These are phyloP conservation scores for Acacia concinna DNA, from an alignment of 331 rosid species.

Conservation along the genomic window DNA sequence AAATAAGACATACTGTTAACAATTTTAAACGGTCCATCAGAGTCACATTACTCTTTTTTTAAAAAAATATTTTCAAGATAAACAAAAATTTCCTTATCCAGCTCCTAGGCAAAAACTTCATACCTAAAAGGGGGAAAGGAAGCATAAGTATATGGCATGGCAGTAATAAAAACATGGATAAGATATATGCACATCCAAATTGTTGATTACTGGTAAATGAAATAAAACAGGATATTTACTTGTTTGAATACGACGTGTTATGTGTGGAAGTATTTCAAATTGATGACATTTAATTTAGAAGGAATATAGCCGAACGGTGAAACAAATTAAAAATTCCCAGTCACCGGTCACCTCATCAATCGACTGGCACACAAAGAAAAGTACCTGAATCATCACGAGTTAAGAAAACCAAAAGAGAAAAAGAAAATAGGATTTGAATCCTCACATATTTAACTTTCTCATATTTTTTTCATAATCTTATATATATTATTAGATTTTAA, in stretches of 20 bases:
- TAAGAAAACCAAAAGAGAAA: not conserved
- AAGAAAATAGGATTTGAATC: no score
- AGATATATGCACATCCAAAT: not conserved
- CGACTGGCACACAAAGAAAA: not conserved
- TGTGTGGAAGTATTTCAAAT: not conserved
- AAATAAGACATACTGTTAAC: no score
- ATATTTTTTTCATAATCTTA: no score
- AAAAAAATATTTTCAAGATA: no score
- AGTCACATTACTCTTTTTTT: no score
- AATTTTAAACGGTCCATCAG: no score
- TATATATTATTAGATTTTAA: no score
- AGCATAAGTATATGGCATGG: not conserved
- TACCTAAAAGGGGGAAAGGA: no score
- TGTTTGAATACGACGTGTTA: not conserved
- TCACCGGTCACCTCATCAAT: not conserved
- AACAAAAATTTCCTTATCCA: no score
- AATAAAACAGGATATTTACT: not conserved
- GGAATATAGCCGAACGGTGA: not conserved
- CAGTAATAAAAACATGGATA: not conserved
- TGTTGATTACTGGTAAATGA: not conserved
- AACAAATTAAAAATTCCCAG: not conserved
- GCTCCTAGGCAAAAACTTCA: no score
- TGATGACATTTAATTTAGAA: not conserved
- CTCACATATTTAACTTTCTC: no score
- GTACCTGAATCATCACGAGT: not conserved